Evolutionary conservation across 2,329 filamentous ascomycete species (phyloP).

Genomic region (Monosporascus sp.): DNA sequence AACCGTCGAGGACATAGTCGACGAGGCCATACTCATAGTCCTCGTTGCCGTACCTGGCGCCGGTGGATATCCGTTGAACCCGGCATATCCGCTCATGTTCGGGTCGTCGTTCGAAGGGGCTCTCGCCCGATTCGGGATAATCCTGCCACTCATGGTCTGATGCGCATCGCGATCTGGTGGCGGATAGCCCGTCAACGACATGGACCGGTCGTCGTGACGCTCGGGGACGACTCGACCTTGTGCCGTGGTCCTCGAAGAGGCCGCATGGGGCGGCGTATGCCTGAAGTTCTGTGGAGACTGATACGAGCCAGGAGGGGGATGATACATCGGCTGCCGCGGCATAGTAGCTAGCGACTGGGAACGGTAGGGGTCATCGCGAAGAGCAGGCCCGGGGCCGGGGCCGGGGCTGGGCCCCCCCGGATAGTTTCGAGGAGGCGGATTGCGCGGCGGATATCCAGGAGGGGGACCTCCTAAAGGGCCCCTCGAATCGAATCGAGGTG

Average conservation of each 20-base stretch:
- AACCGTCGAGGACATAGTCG: slow-evolving; percentile 47
- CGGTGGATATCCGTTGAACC: slow-evolving; percentile 36
- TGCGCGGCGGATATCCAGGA: slow-evolving; percentile 38
- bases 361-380: slow-evolving; percentile 81
- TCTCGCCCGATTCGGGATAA: slow-evolving; percentile 70
- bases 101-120: slow-evolving; percentile 40
- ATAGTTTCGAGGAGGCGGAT: slow-evolving; percentile 54
- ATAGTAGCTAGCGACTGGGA: slow-evolving; percentile 87
- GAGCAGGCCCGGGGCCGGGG: slow-evolving; percentile 55
- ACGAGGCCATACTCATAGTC: slow-evolving; percentile 59
- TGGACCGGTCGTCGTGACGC: slow-evolving; percentile 84
- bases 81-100: slow-evolving; percentile 27
- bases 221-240: slow-evolving; percentile 90
- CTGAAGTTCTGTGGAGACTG: slow-evolving; percentile 70
- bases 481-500: slow-evolving; percentile 61
- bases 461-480: slow-evolving; percentile 38
- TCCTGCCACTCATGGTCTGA: slow-evolving; percentile 88
- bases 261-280: slow-evolving; percentile 67
- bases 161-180: slow-evolving; percentile 71
- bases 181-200: slow-evolving; percentile 88
- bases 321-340: slow-evolving; percentile 68
- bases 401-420: slow-evolving; percentile 38
- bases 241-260: slow-evolving; percentile 72
- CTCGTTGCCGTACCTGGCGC: slow-evolving; percentile 52
- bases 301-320: slow-evolving; percentile 56